A percentile compares a stretch with the other conserved stretches of the same genome.
Conservation (phyloP, 2,329 filamentous ascomycete genomes). For the Dichotomopilus funicola region DNA sequence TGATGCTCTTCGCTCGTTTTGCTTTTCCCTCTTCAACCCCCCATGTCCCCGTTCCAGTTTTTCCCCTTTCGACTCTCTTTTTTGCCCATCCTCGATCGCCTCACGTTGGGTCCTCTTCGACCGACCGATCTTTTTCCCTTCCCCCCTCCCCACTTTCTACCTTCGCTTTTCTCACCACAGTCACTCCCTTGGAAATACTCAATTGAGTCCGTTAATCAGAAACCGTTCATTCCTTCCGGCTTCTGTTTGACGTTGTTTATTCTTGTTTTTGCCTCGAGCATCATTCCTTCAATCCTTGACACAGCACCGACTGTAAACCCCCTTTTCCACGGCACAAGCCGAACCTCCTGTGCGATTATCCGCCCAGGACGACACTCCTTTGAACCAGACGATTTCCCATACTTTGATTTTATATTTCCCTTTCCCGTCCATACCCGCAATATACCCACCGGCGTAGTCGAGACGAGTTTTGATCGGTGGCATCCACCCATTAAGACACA, state of each 20-base stretch:
- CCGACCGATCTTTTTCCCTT: slow-evolving; percentile 20
- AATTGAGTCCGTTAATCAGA: slow-evolving; percentile 34
- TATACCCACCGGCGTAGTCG: too few relatives aligned
- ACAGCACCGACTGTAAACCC: not conserved
- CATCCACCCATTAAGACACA: too few relatives aligned
- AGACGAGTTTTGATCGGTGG: too few relatives aligned
- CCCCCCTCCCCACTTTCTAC: slow-evolving; percentile 25
- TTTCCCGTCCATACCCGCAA: not conserved
- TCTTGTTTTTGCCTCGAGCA: slow-evolving; percentile 31
- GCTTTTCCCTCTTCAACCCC: slow-evolving; percentile 27
- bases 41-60: slow-evolving; percentile 26
- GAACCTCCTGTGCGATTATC: slow-evolving; percentile 19
- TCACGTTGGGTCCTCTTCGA: slow-evolving; percentile 21
- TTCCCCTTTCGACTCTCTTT: slow-evolving; percentile 24
- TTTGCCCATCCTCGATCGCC: slow-evolving; percentile 25
- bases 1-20: slow-evolving; percentile 16
- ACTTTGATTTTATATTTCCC: slow-evolving; percentile 9
- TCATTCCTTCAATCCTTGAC: slow-evolving; percentile 16
- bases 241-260: slow-evolving; percentile 29
- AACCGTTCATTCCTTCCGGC: slow-evolving; percentile 49
- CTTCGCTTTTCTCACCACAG: slow-evolving; percentile 43
- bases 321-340: slow-evolving; percentile 1
- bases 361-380: slow-evolving; percentile 35
- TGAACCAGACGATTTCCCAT: slow-evolving; percentile 17
- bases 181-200: slow-evolving; percentile 42